A percentile compares a stretch with the other conserved stretches of the same genome.
These are phyloP conservation scores for Pichia norvegensis DNA, from an alignment of 1,139 yeast species.

Conservation along the genomic window DNA sequence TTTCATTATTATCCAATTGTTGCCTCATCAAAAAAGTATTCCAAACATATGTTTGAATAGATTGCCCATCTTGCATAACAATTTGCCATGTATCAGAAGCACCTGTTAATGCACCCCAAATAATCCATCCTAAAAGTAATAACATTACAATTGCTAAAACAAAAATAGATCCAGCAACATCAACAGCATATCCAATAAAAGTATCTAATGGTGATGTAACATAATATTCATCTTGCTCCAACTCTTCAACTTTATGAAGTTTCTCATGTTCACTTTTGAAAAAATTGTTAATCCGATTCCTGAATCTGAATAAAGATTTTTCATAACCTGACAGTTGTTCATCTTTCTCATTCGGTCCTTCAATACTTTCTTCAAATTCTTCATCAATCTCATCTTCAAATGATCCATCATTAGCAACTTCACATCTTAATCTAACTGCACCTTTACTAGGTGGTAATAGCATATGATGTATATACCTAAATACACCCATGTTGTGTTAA, in stretches of 20 bases:
- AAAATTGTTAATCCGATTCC: constrained; percentile 1
- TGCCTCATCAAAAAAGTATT: constrained; percentile 36
- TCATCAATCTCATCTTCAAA: neutral
- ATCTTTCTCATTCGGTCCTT: neutral
- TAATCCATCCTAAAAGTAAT: constrained; percentile 29
- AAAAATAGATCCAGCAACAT: constrained; percentile 27
- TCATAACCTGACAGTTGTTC: neutral
- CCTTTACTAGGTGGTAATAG: constrained; percentile 10
- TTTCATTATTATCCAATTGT: constrained; percentile 27
- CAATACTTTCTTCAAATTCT: neutral
- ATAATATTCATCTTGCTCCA: constrained; percentile 11
- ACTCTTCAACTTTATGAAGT: constrained; percentile 3
- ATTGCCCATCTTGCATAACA: constrained; percentile 36
- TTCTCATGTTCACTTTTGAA: constrained; percentile 1
- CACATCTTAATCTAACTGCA: constrained; percentile 11
- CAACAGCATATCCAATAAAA: constrained; percentile 13
- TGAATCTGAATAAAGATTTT: neutral
- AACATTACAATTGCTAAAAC: constrained; percentile 25
- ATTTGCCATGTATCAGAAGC: constrained; percentile 34
- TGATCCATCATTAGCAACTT: constrained; percentile 5
- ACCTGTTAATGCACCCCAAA: constrained; percentile 26
- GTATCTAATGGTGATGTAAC: constrained; percentile 15
- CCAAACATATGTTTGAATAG: constrained; percentile 34
- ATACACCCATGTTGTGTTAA: neutral
- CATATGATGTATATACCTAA: neutral